Base-by-base conservation (phyloP, 805 yeast species). In the Saccharomycopsis fodiens region DNA sequence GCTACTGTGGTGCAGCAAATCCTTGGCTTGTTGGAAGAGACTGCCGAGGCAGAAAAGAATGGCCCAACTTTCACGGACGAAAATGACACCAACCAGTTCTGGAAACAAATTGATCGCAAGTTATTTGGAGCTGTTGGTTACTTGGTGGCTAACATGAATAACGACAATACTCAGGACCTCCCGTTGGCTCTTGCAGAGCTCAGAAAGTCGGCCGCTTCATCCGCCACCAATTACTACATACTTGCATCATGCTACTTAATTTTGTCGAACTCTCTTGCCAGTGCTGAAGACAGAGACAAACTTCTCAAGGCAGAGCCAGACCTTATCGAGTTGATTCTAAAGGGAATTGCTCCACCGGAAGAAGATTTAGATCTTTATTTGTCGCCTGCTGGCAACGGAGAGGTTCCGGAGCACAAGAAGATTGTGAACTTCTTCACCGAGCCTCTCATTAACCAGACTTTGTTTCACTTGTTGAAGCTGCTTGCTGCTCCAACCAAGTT, bases 381-480 rank as follows among this genome's bases (percentile, higher is more conserved):
- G n/a, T 4, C n/a, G 12, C 5, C 21, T 16, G 16, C 15, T 13
- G 17, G 39, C 31, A 17, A 34, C 35, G n/a, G 35, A 39, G n/a
- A 15, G 13, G 19, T 7, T 16, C 8, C 40, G 15, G 4, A 29
- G n/a, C 25, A 19, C 13, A 21, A 15, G 36, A 20, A 34, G 13
- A 29, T 37, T 19, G 25, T 50, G 6, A 46, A 35, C 25, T 46
- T 50, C 15, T 46, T 46, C 39, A 50, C 47, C 7, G 53, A 50
- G 27, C 53, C 53, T 12, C 27, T 50, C 10, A 29, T 50, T 19
- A 35, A 41, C 42, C 53, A 50, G 21, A 46, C 47, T n/a, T 40
- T 50, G 19, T 50, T 50, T 37, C 53, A 50, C 15, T 19, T 46
- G 20, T 23, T 50, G 20, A 50, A 44, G 27, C n/a, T 46, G 21